Base-by-base conservation (phyloP, 2,329 filamentous ascomycete genomes). In the Trichoderma sp. region DNA sequence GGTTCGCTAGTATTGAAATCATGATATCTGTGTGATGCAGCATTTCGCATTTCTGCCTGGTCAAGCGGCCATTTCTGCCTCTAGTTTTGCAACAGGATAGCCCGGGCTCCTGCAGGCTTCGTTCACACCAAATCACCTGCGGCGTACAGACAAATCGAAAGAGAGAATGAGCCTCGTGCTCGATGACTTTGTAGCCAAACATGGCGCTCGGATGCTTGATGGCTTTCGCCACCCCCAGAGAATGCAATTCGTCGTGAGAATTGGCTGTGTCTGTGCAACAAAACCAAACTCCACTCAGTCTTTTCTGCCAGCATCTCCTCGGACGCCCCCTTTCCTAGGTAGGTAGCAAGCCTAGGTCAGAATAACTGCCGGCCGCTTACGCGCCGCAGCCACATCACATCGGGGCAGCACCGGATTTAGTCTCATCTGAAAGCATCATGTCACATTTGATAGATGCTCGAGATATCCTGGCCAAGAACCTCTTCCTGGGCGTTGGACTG, bases 331-430 rank as follows among this genome's bases (percentile, higher is more conserved):
- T 72, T 72, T 62, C 56, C 56, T 57, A 34, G 18, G 18, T n/a
- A 32, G 30, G 57, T n/a, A 60, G 57, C 18, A 21, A 26, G 18
- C 58, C 57, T 24, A 28, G 63, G 32, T 15, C 39, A 72, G 57
- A 39, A 43, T 56, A 63, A 72, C 70, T 72, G 70, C 70, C 70
- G 70, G 60, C 61, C 65, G 39, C 70, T 68, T 68, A 72, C 64
- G 56, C 64, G 70, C 47, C 70, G 70, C 56, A 68, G 70, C 70
- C 64, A 68, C 64, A 68, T 72, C 62, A 63, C 64, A 68, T 68
- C 64, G 70, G 51, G n/a, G 70, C 70, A 68, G 70, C 70, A 68
- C 57, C 70, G 70, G 43, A 34, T 72, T 68, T 60, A 63, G 70
- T 68, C 43, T 63, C 70, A 72, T 72, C 70, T 68, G 47, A 60